phyloP scores from a whole-genome alignment of 176 grass and related monocot genomes.

The bread wheat (Triticum aestivum) region DNA sequence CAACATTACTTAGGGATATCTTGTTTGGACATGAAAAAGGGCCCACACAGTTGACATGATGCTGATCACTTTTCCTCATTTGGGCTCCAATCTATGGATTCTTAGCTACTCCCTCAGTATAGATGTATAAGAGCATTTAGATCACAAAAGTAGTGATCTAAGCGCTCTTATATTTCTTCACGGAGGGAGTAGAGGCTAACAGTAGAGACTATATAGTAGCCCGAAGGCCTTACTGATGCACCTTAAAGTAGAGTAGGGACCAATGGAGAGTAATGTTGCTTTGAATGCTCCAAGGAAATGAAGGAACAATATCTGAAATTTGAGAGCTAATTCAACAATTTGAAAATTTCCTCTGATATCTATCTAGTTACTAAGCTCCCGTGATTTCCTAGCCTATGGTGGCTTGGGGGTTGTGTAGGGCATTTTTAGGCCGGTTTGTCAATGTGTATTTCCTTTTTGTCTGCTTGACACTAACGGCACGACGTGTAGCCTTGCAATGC shows the following conservation, averaged over 20 bases:
- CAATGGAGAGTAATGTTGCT: background rate
- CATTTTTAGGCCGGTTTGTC: no score
- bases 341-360: background rate
- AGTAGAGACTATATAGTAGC: background rate
- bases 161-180: no score
- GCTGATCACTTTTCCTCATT: background rate
- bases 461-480: no score
- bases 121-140: no score
- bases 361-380: no score
- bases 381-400: no score
- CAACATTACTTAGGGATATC: background rate
- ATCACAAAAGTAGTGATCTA: no score
- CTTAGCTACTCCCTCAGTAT: background rate
- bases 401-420: no score
- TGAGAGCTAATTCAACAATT: background rate
- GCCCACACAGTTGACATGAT: background rate
- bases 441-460: no score
- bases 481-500: no score
- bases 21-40: background rate
- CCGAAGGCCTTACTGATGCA: background rate
- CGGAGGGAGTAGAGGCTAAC: no score
- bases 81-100: background rate
- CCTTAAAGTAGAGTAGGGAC: background rate
- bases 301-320: background rate
- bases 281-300: background rate